Evolutionary conservation across 2,329 filamentous ascomycete species (phyloP).

Genomic region (Corinectria fuckeliana): DNA sequence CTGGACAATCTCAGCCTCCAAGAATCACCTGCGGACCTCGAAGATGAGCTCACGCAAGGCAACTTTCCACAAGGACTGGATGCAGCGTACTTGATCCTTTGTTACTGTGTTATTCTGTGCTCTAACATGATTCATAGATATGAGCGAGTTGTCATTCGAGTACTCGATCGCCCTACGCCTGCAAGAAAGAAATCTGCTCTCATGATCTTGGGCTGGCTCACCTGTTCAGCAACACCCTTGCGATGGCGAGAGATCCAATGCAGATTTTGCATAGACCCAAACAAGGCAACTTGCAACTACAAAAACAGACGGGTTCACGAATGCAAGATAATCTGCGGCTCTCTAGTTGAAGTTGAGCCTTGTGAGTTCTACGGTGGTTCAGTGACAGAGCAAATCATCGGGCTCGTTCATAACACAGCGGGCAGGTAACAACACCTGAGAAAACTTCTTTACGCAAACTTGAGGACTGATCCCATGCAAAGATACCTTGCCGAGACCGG

Average conservation of each 20-base stretch:
- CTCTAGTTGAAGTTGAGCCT: background rate
- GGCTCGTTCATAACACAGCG: background rate
- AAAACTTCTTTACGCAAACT: background rate
- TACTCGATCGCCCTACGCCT: background rate
- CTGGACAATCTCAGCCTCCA: background rate
- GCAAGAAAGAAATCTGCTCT: background rate
- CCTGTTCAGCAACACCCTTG: background rate
- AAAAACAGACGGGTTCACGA: background rate
- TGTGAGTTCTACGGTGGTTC: background rate
- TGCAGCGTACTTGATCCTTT: background rate
- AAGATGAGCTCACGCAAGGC: background rate
- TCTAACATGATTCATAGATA: background rate
- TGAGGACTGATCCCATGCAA: background rate
- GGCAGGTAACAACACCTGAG: background rate
- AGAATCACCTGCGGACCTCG: background rate
- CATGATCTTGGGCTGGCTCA: background rate
- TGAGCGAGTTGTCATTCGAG: background rate
- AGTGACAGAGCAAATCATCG: background rate
- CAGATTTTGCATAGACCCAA: background rate
- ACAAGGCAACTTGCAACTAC: background rate
- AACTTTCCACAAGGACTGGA: background rate
- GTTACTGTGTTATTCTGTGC: background rate
- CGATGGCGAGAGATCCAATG: background rate
- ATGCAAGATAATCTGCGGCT: background rate
- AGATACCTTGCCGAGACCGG: background rate